These are phyloP conservation scores for Petunia hybrid DNA, from an alignment of 305 asterid genomes.

Conservation along the genomic window DNA sequence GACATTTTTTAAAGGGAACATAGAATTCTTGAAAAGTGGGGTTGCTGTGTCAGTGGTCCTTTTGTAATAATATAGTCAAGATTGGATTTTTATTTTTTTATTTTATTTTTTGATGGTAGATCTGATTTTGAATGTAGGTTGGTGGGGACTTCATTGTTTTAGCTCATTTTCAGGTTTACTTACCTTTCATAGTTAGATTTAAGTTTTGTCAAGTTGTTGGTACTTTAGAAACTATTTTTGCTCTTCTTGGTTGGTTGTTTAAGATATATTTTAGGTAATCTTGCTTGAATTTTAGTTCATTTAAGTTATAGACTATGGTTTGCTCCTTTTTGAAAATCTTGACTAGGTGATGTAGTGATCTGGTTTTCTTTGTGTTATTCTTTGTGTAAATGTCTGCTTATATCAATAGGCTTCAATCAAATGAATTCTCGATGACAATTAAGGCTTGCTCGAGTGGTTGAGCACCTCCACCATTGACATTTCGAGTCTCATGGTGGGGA, in stretches of 20 bases:
- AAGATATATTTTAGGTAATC: conserved; percentile 16
- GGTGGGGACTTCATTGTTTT: conserved; percentile 38
- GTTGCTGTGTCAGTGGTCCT: conserved; percentile 46
- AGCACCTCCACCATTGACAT: not conserved
- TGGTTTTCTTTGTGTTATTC: not conserved
- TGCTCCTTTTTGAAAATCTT: not conserved
- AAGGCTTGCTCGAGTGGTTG: too few species aligned
- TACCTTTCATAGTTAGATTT: conserved; percentile 33
- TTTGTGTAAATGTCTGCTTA: not conserved
- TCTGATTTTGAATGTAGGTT: conserved; percentile 56
- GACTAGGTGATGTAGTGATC: conserved; percentile 8
- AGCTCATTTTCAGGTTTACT: conserved; percentile 20
- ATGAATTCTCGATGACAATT: not conserved
- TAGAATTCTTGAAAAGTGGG: conserved; percentile 31
- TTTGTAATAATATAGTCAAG: conserved; percentile 27
- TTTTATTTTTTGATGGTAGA: conserved; percentile 38
- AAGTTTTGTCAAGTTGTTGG: not conserved
- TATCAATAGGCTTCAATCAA: not conserved
- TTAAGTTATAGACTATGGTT: not conserved
- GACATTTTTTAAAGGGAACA: conserved; percentile 35
- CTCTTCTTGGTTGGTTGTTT: conserved; percentile 9
- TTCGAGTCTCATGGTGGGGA: not conserved
- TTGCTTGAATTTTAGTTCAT: conserved; percentile 12
- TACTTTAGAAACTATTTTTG: not conserved
- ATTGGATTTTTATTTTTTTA: conserved; percentile 35